phyloP scores from a whole-genome alignment of 805 yeast species.

The Naumovozyma castellii region DNA sequence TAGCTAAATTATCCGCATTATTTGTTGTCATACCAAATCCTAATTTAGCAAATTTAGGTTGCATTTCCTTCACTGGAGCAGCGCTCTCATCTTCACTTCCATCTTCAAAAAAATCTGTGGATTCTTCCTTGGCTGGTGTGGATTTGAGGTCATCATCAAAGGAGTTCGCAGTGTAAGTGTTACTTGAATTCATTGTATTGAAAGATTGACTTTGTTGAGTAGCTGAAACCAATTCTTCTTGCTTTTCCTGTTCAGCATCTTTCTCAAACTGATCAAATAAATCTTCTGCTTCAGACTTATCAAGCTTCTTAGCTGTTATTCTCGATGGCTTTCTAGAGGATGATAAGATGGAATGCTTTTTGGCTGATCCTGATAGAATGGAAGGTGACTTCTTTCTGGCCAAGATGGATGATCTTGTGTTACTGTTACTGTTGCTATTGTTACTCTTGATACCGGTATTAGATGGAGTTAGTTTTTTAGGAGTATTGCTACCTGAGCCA shows the following conservation, averaged over 20 bases:
- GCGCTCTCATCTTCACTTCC: conserved; percentile 5
- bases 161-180: conserved; percentile 2
- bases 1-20: conserved; percentile 40
- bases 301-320: conserved; percentile 48
- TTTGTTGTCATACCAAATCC: conserved; percentile 86
- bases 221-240: conserved; percentile 33
- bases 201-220: conserved; percentile 2
- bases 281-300: conserved; percentile 40
- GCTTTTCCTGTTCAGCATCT: conserved; percentile 76
- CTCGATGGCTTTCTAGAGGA: conserved; percentile 49
- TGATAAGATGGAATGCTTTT: conserved; percentile 40
- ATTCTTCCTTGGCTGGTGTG: conserved; percentile 11
- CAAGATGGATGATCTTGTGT: conserved; percentile 11
- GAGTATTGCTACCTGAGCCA: conserved; percentile 3
- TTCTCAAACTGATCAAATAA: conserved; percentile 56
- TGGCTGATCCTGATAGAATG: conserved; percentile 23
- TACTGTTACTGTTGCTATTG: neutral
- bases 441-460: conserved; percentile 10
- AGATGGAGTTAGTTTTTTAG: conserved; percentile 17
- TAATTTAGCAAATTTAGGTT: conserved; percentile 67
- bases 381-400: conserved; percentile 6
- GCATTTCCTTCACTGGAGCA: conserved; percentile 26
- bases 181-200: conserved; percentile 6
- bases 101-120: conserved; percentile 11
- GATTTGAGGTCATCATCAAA: conserved; percentile 5